Base-by-base conservation (phyloP, 2,329 filamentous ascomycete genomes). In the Diaporthe destruens region DNA sequence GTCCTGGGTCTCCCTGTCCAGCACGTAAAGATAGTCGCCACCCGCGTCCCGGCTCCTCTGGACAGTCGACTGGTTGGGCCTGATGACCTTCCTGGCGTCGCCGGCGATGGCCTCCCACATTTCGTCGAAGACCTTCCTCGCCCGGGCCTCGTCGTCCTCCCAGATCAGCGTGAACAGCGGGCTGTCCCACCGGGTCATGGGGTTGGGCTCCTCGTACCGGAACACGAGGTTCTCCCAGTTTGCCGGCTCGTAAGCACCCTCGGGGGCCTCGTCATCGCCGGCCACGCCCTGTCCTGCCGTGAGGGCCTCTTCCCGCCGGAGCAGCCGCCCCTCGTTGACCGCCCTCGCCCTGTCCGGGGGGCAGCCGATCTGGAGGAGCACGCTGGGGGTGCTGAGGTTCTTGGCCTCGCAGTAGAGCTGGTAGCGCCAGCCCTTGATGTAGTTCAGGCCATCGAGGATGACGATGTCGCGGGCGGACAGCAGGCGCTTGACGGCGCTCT, bases 381-480 rank as follows among this genome's bases (percentile, higher is more conserved):
- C 95, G 81, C 89, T 93, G 3, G 92, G 89, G 4, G 94, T 96
- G 75, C 91, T 85, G 69, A 93, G 84, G 61, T 94, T 94, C 82
- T 96, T 96, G 49, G 94, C 90, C 82, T 96, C 94, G 84, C 94
- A 96, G 81, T 92, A 92, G 29, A 97, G 85, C 85, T 97, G 94
- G 80, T 97, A 97, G 63, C 94, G 88, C 89, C 93, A 96, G 49
- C 94, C 94, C 81, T 96, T 96, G 84, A 97, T 97, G 82, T 96
- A 97, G 82, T 96, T 96, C 74, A 94, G 84, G 1, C 91, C 91
- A 80, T 97, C 94, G 20, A 94, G 89, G 59, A 97, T 89, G 68
- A 96, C 93, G 72, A 97, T 90, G 78, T 94, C 92, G 77, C 90
- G 90, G 71, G 90, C 88, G 74, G 88, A 90, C 39, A 97, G 86